A percentile compares a stretch with the other conserved stretches of the same genome.
These are phyloP conservation scores for Trametes meyenii DNA, from an alignment of 768 basidiomycete species.

Conservation along the genomic window DNA sequence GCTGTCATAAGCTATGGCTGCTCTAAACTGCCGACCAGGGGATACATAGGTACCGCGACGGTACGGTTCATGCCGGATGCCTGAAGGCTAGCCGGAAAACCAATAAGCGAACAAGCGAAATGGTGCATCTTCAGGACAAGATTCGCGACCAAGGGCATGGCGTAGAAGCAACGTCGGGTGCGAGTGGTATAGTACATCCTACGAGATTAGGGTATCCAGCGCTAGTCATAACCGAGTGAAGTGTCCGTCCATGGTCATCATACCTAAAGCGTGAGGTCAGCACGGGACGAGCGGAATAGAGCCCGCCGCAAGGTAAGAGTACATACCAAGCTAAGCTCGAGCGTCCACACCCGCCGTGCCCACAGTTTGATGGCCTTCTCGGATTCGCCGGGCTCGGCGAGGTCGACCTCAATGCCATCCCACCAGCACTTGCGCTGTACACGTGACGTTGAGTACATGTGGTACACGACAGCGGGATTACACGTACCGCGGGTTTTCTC, in stretches of 20 bases:
- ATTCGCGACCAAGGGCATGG: not conserved
- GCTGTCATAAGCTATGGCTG: too few relatives aligned
- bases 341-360: conserved; percentile 97
- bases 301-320: not conserved
- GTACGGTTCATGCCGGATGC: too few relatives aligned
- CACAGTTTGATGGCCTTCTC: conserved; percentile 81
- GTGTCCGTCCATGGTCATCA: conserved; percentile 16
- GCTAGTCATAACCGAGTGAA: conserved; percentile 3
- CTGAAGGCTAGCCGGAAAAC: too few relatives aligned
- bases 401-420: conserved; percentile 93
- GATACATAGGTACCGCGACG: too few relatives aligned
- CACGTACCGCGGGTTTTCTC: conserved; percentile 97
- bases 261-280: conserved; percentile 16
- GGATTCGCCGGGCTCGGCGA: conserved; percentile 58
- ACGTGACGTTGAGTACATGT: not conserved
- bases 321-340: conserved; percentile 90
- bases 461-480: conserved; percentile 4
- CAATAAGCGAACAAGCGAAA: too few relatives aligned
- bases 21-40: too few relatives aligned
- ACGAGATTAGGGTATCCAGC: conserved; percentile 22
- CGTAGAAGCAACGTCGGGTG: not conserved
- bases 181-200: conserved; percentile 23
- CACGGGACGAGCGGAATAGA: not conserved
- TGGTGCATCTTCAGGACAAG: too few relatives aligned
- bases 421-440: conserved; percentile 98